phyloP scores from a whole-genome alignment of 2,329 filamentous ascomycete species.

The Triangularia setosa region DNA sequence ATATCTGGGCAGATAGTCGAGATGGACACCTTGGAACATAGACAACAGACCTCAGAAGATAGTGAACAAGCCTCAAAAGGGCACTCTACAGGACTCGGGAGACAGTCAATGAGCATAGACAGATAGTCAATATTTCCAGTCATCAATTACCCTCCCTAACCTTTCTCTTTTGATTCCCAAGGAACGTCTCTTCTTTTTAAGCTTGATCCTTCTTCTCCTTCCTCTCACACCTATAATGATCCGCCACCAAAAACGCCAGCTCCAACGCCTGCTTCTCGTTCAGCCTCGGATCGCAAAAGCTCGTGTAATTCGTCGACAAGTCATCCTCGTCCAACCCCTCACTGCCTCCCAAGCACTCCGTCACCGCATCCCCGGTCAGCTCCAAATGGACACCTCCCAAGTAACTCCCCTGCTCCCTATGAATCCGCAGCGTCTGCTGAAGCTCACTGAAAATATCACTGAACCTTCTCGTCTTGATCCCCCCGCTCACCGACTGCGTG shows the following conservation, averaged over 20 bases:
- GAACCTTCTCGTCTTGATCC: constrained; percentile 92
- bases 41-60: not conserved
- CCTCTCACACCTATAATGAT: constrained; percentile 57
- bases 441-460: constrained; percentile 86
- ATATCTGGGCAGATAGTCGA: too few relatives aligned
- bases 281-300: constrained; percentile 88
- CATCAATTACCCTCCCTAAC: not conserved
- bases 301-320: constrained; percentile 85
- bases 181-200: not conserved
- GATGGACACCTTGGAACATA: not conserved
- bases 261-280: constrained; percentile 98
- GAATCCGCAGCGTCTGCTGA: constrained; percentile 75
- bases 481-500: constrained; percentile 60
- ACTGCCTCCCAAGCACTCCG: constrained; percentile 90
- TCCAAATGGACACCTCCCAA: constrained; percentile 93
- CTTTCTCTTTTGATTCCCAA: not conserved
- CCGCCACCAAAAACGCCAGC: constrained; percentile 87
- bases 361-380: constrained; percentile 91
- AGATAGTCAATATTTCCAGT: not conserved
- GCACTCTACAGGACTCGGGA: too few relatives aligned
- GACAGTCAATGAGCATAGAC: not conserved
- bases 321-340: constrained; percentile 85
- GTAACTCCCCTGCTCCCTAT: constrained; percentile 78
- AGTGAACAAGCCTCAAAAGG: not conserved
- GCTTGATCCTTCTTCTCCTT: constrained; percentile 5